Conservation (phyloP, 768 basidiomycete genomes). For the Hygrocybe punicea region DNA sequence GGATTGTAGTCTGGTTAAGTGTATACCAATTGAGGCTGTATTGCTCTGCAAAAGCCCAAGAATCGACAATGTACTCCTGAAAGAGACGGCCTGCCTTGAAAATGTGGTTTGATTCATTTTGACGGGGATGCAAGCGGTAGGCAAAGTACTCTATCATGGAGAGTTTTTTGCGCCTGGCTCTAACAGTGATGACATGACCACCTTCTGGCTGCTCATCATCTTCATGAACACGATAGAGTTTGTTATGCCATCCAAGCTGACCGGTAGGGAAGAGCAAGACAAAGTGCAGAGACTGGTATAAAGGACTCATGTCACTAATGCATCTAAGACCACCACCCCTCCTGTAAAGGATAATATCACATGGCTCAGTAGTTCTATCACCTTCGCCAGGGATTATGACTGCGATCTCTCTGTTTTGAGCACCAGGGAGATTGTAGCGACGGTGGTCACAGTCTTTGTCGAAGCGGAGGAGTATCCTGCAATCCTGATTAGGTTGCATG, state of each 20-base stretch:
- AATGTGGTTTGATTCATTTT: conserved; percentile 24
- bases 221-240: not conserved
- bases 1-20: conserved; percentile 33
- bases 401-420: conserved; percentile 37
- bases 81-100: conserved; percentile 36
- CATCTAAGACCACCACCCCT: conserved; percentile 20
- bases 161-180: conserved; percentile 14
- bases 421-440: conserved; percentile 44
- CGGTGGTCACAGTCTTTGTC: conserved; percentile 26
- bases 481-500: not conserved
- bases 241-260: conserved; percentile 36
- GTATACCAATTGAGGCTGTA: conserved; percentile 30
- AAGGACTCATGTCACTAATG: conserved; percentile 35
- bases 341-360: conserved; percentile 36
- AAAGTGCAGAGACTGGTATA: conserved; percentile 42
- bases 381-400: conserved; percentile 39
- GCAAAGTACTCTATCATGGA: conserved; percentile 27
- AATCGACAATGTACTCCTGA: conserved; percentile 40
- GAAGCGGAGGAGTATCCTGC: conserved; percentile 9
- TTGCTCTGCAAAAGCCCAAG: conserved; percentile 41
- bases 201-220: not conserved
- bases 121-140: conserved; percentile 27
- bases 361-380: conserved; percentile 6
- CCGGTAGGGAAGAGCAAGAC: conserved; percentile 43
- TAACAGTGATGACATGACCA: not conserved